Base-by-base conservation (phyloP, 257 asterid species). In the Capsicum baccatum region DNA sequence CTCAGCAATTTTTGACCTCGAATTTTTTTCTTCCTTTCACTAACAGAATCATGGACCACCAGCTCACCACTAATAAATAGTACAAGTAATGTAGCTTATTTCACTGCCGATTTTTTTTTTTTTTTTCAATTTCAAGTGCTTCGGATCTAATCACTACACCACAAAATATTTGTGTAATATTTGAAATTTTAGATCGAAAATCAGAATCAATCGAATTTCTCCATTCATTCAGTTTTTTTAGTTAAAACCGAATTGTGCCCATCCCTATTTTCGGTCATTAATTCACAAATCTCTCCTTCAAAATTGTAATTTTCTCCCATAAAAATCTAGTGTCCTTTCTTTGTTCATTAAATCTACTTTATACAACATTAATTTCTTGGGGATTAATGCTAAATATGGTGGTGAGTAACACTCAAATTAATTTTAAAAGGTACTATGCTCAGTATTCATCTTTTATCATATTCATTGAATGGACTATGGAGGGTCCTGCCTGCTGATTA, bases 401-500 rank as follows among this genome's bases (percentile, higher is more conserved):
- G 60, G 42, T 48, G 60, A 58, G 13, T 19, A 19, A 19, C n/a
- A 74, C 59, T 19, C n/a, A 11, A 74, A 48, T 74, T 11, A 74
- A 48, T 74, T 74, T 6, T 48, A 47, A 73, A 73, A 73, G 42
- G 59, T 6, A 13, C 19, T n/a, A 48, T n/a, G 33, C 59, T 19
- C 78, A 39, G 78, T 69, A 73, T 54, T 73, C 8, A 69, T 16
- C 78, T 54, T 69, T 69, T 69, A 39, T 69, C 19, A 19, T 48
- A 19, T 11, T 73, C 42, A 47, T 73, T 47, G 35, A 73, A 73
- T 48, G 42, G 42, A 47, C 50, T 73, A 21, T 48, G 12, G 59
- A 48, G 59, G 58, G 19, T 47, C 80, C 80, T 73, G 59, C 59
- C 80, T 19, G n/a, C 10, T 48, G 59, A 73, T 73, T 73, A 73